A percentile compares a stretch with the other conserved stretches of the same genome.
phyloP scores from a whole-genome alignment of 2,329 filamentous ascomycete species.

The Aspergillus persii region DNA sequence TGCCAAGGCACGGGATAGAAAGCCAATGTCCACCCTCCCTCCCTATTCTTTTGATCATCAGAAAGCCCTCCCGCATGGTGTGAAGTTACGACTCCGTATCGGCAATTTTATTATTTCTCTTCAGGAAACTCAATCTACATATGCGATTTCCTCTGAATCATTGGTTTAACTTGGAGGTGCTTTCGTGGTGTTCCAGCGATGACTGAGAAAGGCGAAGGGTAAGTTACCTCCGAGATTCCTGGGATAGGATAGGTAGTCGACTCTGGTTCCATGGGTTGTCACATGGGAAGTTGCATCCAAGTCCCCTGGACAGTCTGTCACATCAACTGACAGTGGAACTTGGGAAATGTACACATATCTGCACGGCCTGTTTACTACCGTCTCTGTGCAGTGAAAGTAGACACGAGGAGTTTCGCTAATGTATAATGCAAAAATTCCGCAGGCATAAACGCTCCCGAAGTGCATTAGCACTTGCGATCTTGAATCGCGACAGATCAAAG shows the following conservation, averaged over 20 bases:
- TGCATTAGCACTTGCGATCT: conserved; percentile 52
- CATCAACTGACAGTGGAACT: neutral
- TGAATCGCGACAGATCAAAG: conserved; percentile 53
- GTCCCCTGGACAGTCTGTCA: neutral
- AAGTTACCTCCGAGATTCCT: conserved; percentile 15
- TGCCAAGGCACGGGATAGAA: conserved; percentile 10
- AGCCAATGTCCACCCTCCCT: neutral
- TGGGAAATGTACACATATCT: neutral
- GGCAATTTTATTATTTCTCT: neutral
- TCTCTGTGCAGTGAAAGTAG: neutral
- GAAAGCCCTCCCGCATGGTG: no score
- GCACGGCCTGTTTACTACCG: neutral
- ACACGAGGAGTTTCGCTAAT: conserved; percentile 22
- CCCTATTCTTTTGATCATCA: neutral
- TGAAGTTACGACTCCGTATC: no score
- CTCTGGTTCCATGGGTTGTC: conserved; percentile 21
- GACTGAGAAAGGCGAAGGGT: conserved; percentile 33
- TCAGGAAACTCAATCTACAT: neutral
- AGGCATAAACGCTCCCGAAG: conserved; percentile 56
- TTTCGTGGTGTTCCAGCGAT: conserved; percentile 19
- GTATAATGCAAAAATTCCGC: conserved; percentile 27
- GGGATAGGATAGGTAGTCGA: neutral
- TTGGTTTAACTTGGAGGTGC: neutral
- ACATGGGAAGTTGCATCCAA: neutral
- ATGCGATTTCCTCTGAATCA: neutral